Percentiles rank a stretch among this genome's conserved stretches.
These are phyloP conservation scores for Phoenix roebelenii DNA, from an alignment of 176 grass and related monocot species.

Conservation along the genomic window DNA sequence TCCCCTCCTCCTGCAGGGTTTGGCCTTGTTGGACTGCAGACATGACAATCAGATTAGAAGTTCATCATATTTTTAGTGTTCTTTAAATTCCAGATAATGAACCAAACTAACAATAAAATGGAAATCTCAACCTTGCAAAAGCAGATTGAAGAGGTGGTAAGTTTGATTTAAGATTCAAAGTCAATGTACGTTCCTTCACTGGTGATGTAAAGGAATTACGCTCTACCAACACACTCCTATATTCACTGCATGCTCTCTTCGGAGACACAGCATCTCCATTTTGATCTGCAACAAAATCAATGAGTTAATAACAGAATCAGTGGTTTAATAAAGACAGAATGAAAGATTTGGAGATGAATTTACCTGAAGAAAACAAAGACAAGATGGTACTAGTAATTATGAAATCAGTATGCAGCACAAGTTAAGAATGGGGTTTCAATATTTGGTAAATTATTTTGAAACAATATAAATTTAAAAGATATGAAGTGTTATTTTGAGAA, in stretches of 20 bases:
- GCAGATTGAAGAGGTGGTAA: slow-evolving; percentile 83
- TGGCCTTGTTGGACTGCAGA: slow-evolving; percentile 78
- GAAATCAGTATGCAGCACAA: too few relatives aligned
- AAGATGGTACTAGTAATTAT: too few relatives aligned
- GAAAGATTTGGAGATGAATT: too few relatives aligned
- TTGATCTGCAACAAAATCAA: slow-evolving; percentile 42
- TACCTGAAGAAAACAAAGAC: too few relatives aligned
- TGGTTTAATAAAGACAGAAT: too few relatives aligned
- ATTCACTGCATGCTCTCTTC: slow-evolving; percentile 83
- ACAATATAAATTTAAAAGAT: too few relatives aligned
- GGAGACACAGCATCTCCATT: slow-evolving; percentile 57
- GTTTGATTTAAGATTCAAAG: slow-evolving; percentile 57
- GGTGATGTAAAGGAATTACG: slow-evolving; percentile 77
- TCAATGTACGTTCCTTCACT: slow-evolving; percentile 40
- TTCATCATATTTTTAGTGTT: too few relatives aligned
- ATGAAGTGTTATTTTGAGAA: too few relatives aligned
- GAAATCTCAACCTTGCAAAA: slow-evolving; percentile 63
- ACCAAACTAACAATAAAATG: slow-evolving; percentile 5
- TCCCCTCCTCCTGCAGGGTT: slow-evolving; percentile 80
- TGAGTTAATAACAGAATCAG: too few relatives aligned
- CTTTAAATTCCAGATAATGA: slow-evolving; percentile 16
- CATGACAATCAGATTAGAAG: background rate
- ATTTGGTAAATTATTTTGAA: too few relatives aligned
- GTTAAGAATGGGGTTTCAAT: too few relatives aligned
- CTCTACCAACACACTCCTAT: slow-evolving; percentile 64